These are phyloP conservation scores for Leptographium radiaticola DNA, from an alignment of 2,329 filamentous ascomycete species.

Conservation along the genomic window DNA sequence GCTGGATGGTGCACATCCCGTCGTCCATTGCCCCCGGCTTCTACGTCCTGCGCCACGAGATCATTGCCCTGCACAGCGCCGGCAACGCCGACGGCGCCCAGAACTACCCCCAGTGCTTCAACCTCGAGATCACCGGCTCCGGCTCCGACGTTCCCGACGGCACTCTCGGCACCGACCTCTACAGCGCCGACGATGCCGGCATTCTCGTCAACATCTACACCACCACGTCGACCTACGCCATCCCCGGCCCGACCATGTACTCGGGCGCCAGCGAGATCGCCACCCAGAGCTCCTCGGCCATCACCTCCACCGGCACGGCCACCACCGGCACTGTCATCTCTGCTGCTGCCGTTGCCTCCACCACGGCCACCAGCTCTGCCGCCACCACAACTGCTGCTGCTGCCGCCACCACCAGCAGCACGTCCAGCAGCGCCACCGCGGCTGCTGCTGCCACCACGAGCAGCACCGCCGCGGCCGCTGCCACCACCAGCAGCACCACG, in stretches of 20 bases:
- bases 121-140: conserved; percentile 38
- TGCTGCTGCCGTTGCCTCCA: neutral
- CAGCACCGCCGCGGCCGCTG: neutral
- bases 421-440: neutral
- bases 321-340: neutral
- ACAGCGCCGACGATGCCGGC: conserved; percentile 9
- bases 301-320: conserved; percentile 6
- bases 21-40: conserved; percentile 29
- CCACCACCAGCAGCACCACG: neutral
- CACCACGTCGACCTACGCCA: conserved; percentile 7
- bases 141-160: conserved; percentile 2
- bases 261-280: conserved; percentile 14
- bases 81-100: conserved; percentile 28
- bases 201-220: conserved; percentile 9
- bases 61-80: conserved; percentile 36
- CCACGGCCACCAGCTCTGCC: neutral
- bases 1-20: conserved; percentile 34
- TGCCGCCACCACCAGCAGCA: neutral
- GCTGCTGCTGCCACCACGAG: neutral
- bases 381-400: neutral
- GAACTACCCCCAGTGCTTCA: conserved; percentile 43
- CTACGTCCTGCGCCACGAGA: conserved; percentile 39
- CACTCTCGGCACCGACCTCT: neutral
- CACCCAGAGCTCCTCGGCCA: conserved; percentile 12
- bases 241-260: conserved; percentile 13